A percentile compares a stretch with the other conserved stretches of the same genome.
phyloP scores from a whole-genome alignment of 352 stramenopile genomes.

The Pythium apleroticum region DNA sequence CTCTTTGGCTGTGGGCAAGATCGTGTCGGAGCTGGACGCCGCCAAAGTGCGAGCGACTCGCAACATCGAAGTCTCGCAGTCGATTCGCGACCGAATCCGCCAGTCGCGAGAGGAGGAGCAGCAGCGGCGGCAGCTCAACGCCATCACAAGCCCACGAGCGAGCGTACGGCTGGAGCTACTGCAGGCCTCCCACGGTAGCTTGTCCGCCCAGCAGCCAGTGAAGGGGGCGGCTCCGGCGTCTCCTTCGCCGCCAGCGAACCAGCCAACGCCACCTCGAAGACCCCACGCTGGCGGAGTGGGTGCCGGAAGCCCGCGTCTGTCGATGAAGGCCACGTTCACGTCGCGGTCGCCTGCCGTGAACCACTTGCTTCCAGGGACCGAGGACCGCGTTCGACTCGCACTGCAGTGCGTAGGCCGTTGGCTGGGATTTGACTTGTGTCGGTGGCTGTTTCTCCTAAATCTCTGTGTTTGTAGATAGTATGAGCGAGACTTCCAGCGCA shows the following conservation, averaged over 20 bases:
- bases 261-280: slow-evolving; percentile 4
- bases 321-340: slow-evolving; percentile 60
- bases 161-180: slow-evolving; percentile 28
- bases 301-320: slow-evolving; percentile 41
- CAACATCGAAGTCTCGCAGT: slow-evolving; percentile 72
- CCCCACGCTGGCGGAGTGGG: slow-evolving; percentile 8
- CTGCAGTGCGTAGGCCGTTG: slow-evolving; percentile 36
- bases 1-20: slow-evolving; percentile 58
- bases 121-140: slow-evolving; percentile 41
- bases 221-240: not conserved
- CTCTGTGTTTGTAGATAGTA: slow-evolving; percentile 20
- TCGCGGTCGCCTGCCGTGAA: slow-evolving; percentile 65
- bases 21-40: slow-evolving; percentile 65
- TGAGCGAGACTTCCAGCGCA: slow-evolving; percentile 23
- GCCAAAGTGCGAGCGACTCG: slow-evolving; percentile 52
- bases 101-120: slow-evolving; percentile 38
- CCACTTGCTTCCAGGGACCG: slow-evolving; percentile 55
- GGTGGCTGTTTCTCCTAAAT: not conserved
- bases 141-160: slow-evolving; percentile 34
- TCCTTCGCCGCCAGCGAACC: slow-evolving; percentile 2
- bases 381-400: slow-evolving; percentile 57
- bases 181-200: not conserved
- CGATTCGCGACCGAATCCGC: slow-evolving; percentile 57
- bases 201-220: not conserved
- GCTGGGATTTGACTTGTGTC: not conserved